These are phyloP conservation scores for Daldinia vernicosa DNA, from an alignment of 495 filamentous ascomycete species.

Conservation along the genomic window DNA sequence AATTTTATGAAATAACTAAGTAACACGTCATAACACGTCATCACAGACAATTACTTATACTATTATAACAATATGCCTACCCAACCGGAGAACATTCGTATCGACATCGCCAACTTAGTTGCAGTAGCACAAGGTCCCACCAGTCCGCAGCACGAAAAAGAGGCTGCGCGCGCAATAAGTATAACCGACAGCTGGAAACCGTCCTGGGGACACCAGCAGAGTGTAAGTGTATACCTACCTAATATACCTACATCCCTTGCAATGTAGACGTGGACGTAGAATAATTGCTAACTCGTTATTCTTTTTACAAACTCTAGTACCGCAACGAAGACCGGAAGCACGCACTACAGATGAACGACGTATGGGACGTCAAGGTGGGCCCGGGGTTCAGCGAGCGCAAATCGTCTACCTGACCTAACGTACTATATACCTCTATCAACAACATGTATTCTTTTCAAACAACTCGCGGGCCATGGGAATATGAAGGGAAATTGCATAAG, in stretches of 20 bases:
- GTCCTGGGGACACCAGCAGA: conserved; percentile 50
- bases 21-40: not conserved
- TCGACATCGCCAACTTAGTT: conserved; percentile 32
- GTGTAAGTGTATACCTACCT: conserved; percentile 41
- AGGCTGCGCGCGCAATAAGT: conserved; percentile 50
- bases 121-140: conserved; percentile 15
- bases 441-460: not conserved
- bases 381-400: conserved; percentile 50
- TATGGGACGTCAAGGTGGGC: conserved; percentile 26
- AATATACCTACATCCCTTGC: not conserved
- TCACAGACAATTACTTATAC: not conserved
- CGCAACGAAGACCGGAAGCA: conserved; percentile 59
- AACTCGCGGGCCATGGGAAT: not conserved
- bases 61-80: conserved; percentile 12
- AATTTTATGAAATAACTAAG: too few relatives aligned
- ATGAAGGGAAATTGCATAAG: not conserved
- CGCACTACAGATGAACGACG: conserved; percentile 48
- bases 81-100: conserved; percentile 5
- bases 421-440: not conserved
- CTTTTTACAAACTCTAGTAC: conserved; percentile 39
- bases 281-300: conserved; percentile 7
- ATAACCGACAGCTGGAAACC: conserved; percentile 55
- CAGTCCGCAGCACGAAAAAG: conserved; percentile 42
- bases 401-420: not conserved
- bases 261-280: not conserved